Base-by-base conservation (phyloP, 2,329 filamentous ascomycete genomes). In the Paraconiothyrium brasiliense region DNA sequence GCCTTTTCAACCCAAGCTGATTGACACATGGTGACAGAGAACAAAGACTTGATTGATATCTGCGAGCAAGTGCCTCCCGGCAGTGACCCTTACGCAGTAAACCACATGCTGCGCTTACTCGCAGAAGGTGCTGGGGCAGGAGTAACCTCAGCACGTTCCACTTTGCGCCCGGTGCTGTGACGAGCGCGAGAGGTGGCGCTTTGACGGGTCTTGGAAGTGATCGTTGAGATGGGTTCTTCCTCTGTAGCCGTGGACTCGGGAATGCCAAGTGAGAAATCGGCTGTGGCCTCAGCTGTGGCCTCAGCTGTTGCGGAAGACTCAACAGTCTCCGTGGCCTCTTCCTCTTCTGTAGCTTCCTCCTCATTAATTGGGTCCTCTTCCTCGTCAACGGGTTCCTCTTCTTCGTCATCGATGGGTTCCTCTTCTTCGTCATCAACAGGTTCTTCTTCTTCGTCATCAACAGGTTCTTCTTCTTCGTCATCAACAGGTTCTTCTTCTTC, bases 41-140 rank as follows among this genome's bases (percentile, higher is more conserved):
- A 30, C 4, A 30, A 4, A 30, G 6, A 30, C 6, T 4, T 30
- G 27, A 30, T 2, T 30, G 27, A 30, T 6, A 30, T 30, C 6
- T 30, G 4, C 4, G 4, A 30, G 6, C 27, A 30, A 30, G 4
- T 2, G 27, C 27, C 27, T 4, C 27, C 27, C 27, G 27, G 27
- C 27, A 30, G 2, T 30, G 27, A 30, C 4, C 27, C 47, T 34
- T 70, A 9, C 55, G 48, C 48, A 22, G 32, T 51, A 43, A 54
- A 54, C 27, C 10, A 2, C 7, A 54, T n/a, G 51, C 51, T 44
- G 20, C 51, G 51, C 37, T 54, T 54, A 27, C 34, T 20, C 8
- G 14, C 16, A 9, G 43, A 30, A 13, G 13, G 37, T 7, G 9
- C 32, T 54, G 51, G 51, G 16, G 51, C 22, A 54, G 41, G 51